Evolutionary conservation across 306 rosid genomes (phyloP).

Genomic region (Carpinus viminea): DNA sequence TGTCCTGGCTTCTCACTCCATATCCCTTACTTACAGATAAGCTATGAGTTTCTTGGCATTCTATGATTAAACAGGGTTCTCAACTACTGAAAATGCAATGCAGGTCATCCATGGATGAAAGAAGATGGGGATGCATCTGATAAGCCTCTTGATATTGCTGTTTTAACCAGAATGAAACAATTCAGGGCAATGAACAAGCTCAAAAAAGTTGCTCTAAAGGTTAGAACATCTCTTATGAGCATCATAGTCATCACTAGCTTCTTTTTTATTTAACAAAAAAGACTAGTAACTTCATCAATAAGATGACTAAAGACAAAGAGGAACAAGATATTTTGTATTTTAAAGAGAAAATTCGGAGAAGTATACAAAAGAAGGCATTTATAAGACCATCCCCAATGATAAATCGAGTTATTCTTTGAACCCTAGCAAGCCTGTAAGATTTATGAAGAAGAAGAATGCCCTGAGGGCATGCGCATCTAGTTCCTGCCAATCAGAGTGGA

Average conservation of each 20-base stretch:
- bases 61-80: slow-evolving; percentile 11
- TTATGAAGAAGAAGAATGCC: neutral
- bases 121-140: slow-evolving; percentile 93
- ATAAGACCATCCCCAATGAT: neutral
- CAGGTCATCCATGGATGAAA: slow-evolving; percentile 99
- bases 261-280: neutral
- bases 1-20: neutral
- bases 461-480: neutral
- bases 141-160: slow-evolving; percentile 93
- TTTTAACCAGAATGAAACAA: slow-evolving; percentile 90
- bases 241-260: slow-evolving; percentile 8
- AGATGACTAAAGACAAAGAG: neutral
- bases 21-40: neutral
- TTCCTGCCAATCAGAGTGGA: neutral
- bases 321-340: neutral
- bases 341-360: neutral
- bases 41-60: slow-evolving; percentile 10
- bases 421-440: too few relatives aligned
- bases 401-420: neutral
- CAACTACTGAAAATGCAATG: slow-evolving; percentile 25
- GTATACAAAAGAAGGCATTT: neutral
- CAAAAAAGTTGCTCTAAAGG: slow-evolving; percentile 95
- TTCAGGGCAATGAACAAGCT: slow-evolving; percentile 98
- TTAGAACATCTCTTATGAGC: slow-evolving; percentile 28
- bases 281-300: neutral